A percentile compares a stretch with the other conserved stretches of the same genome.
phyloP scores from a whole-genome alignment of 1,284 basidiomycete genomes.

The Cryptococcus hybrid region DNA sequence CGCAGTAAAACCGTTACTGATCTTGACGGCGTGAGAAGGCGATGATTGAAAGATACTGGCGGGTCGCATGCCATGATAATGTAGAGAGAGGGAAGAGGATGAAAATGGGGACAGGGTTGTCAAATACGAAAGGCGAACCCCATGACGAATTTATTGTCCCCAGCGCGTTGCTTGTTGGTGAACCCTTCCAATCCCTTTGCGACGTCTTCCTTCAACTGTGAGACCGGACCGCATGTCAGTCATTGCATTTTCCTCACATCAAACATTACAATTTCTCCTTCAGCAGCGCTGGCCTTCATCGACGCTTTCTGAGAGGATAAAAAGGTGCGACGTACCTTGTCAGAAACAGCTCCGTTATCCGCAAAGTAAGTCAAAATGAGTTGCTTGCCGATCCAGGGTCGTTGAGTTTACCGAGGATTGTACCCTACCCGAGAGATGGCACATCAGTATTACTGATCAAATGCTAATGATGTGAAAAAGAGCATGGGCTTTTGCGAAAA shows the following conservation, averaged over 20 bases:
- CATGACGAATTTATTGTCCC: neutral
- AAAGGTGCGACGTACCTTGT: slow-evolving; percentile 28
- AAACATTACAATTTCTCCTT: neutral
- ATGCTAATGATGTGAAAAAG: neutral
- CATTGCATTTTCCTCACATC: neutral
- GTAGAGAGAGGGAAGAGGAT: too few species aligned
- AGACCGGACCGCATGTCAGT: neutral
- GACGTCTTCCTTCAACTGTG: slow-evolving; percentile 41
- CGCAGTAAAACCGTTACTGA: too few species aligned
- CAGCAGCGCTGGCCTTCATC: too few species aligned
- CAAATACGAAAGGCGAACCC: too few species aligned
- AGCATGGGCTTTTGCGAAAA: neutral
- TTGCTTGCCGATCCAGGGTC: slow-evolving; percentile 48
- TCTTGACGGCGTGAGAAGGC: too few species aligned
- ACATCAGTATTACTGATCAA: neutral
- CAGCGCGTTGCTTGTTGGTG: neutral
- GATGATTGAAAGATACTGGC: too few species aligned
- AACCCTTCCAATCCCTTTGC: slow-evolving; percentile 28
- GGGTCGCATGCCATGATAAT: too few species aligned
- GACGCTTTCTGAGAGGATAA: neutral
- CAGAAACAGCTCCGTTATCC: slow-evolving; percentile 47
- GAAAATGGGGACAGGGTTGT: too few species aligned
- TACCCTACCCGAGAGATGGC: slow-evolving; percentile 27
- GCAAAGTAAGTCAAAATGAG: slow-evolving; percentile 52
- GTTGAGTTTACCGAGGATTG: slow-evolving; percentile 43